Conservation (phyloP, 352 stramenopile genomes). For the Globisporangium heterothallicum region DNA sequence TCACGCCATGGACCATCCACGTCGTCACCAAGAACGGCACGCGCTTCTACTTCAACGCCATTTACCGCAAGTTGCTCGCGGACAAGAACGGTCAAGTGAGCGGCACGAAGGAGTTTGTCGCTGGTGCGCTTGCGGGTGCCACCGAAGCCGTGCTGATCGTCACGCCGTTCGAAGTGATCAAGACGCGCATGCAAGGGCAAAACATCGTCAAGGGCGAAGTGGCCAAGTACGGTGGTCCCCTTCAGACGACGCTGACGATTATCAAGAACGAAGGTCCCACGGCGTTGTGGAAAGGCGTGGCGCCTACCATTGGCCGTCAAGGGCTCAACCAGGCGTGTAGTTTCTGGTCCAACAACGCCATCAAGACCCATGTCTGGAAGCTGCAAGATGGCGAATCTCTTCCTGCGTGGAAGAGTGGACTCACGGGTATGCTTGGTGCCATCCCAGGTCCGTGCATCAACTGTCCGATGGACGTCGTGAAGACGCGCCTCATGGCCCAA, state of each 20-base stretch:
- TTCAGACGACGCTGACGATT: constrained; percentile 92
- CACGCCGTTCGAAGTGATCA: constrained; percentile 98
- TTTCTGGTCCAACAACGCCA: constrained; percentile 96
- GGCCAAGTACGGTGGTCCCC: constrained; percentile 81
- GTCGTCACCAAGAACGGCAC: constrained; percentile 89
- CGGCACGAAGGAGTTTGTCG: constrained; percentile 76
- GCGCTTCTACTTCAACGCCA: constrained; percentile 87
- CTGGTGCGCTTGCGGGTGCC: constrained; percentile 89
- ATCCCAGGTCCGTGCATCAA: constrained; percentile 87
- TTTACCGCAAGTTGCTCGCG: constrained; percentile 69
- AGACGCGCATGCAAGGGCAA: constrained; percentile 94
- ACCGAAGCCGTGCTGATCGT: constrained; percentile 97
- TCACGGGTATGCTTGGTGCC: constrained; percentile 90
- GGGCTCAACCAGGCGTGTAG: constrained; percentile 98
- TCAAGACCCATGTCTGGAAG: constrained; percentile 87
- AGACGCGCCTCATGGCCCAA: constrained; percentile 92
- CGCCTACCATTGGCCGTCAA: constrained; percentile 96
- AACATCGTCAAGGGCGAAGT: constrained; percentile 83
- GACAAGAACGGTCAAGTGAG: constrained; percentile 81
- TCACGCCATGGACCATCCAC: constrained; percentile 86
- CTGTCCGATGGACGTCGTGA: constrained; percentile 94
- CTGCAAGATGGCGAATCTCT: constrained; percentile 84
- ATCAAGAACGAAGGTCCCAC: constrained; percentile 91
- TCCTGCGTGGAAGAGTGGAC: constrained; percentile 91
- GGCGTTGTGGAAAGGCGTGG: constrained; percentile 94